phyloP scores from a whole-genome alignment of 495 filamentous ascomycete genomes.

The Hypoxylon intermedium region DNA sequence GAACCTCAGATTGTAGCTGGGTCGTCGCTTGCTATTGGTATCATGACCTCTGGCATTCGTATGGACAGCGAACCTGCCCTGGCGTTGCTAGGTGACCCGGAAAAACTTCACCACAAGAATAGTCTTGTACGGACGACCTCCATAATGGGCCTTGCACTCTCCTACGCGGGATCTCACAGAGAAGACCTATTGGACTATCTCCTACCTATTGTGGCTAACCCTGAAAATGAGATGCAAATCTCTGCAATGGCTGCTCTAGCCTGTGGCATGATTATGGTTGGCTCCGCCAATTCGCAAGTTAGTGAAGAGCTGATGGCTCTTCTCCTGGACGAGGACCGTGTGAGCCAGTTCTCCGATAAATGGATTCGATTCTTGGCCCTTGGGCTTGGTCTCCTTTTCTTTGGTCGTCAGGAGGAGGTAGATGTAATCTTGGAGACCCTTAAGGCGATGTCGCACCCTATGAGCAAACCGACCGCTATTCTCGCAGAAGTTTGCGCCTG shows the following conservation, averaged over 20 bases:
- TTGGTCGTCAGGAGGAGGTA: conserved; percentile 95
- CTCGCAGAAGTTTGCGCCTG: conserved; percentile 96
- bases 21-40: conserved; percentile 85
- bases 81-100: conserved; percentile 79
- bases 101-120: conserved; percentile 78
- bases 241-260: conserved; percentile 95
- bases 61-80: conserved; percentile 86
- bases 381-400: conserved; percentile 91
- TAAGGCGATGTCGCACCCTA: conserved; percentile 93
- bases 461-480: conserved; percentile 87
- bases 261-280: conserved; percentile 89
- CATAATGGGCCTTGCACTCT: conserved; percentile 94
- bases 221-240: conserved; percentile 86
- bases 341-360: conserved; percentile 89
- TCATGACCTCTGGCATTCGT: conserved; percentile 90
- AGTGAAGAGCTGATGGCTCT: conserved; percentile 88
- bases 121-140: conserved; percentile 76
- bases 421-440: conserved; percentile 94
- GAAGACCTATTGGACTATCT: conserved; percentile 81
- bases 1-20: conserved; percentile 92
- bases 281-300: conserved; percentile 86
- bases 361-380: conserved; percentile 97
- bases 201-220: conserved; percentile 84
- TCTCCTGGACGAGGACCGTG: conserved; percentile 87
- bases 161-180: conserved; percentile 91